A percentile compares a stretch with the other conserved stretches of the same genome.
Conservation (phyloP, 306 rosid species). For the Citrullus amarus region DNA sequence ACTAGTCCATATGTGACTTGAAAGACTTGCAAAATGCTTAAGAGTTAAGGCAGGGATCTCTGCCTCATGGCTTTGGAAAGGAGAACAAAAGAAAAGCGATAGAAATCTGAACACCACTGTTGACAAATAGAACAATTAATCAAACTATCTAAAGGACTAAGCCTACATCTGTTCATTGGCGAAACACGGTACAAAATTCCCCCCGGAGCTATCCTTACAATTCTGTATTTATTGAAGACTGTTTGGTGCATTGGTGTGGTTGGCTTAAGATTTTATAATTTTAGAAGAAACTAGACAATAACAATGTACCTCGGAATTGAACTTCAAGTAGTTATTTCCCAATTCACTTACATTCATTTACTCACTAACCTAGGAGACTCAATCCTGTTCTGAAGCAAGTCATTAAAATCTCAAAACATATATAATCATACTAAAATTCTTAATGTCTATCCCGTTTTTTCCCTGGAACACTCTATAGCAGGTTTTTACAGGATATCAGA, state of each 20-base stretch:
- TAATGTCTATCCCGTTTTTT: neutral
- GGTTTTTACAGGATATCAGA: neutral
- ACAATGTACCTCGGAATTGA: neutral
- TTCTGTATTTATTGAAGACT: neutral
- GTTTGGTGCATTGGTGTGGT: neutral
- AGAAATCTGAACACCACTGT: neutral
- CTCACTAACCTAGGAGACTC: neutral
- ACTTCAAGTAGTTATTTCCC: neutral
- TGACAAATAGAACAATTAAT: neutral
- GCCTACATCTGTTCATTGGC: neutral
- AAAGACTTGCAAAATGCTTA: neutral
- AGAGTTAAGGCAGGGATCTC: neutral
- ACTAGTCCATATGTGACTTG: neutral
- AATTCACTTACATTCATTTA: neutral
- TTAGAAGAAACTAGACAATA: neutral
- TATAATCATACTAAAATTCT: neutral
- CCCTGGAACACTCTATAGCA: neutral
- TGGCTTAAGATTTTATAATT: neutral
- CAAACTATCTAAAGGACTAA: neutral
- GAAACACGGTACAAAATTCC: neutral
- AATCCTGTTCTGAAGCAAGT: neutral
- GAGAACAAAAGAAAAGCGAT: neutral
- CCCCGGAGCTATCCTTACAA: neutral
- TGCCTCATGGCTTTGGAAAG: neutral
- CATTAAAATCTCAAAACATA: neutral